phyloP scores from a whole-genome alignment of 768 basidiomycete species.

The Russula emetica region DNA sequence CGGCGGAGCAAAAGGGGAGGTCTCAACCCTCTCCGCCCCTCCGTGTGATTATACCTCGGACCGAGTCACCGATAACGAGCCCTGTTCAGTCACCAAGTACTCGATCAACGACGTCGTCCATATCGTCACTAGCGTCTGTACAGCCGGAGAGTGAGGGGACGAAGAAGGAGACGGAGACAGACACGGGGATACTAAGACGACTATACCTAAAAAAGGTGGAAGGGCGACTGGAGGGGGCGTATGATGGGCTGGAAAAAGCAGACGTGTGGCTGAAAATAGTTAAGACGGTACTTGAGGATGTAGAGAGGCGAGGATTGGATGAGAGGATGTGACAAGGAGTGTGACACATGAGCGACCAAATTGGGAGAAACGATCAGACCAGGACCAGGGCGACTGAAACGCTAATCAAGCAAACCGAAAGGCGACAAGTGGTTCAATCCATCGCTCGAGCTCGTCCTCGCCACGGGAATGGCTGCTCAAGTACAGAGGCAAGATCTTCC shows the following conservation, averaged over 20 bases:
- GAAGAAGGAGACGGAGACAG: constrained; percentile 47
- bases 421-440: constrained; percentile 26
- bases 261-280: constrained; percentile 59
- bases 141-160: constrained; percentile 62
- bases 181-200: constrained; percentile 35
- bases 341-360: constrained; percentile 18
- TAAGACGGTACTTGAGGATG: constrained; percentile 55
- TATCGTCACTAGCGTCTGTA: constrained; percentile 48
- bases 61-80: constrained; percentile 4
- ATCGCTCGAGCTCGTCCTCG: constrained; percentile 21
- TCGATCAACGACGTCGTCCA: constrained; percentile 42
- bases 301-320: constrained; percentile 9
- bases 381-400: constrained; percentile 25
- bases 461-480: constrained; percentile 28
- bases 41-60: constrained; percentile 21
- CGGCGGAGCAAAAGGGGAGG: background rate
- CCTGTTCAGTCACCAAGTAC: constrained; percentile 28
- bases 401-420: constrained; percentile 22
- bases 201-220: constrained; percentile 65
- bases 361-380: constrained; percentile 24
- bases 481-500: constrained; percentile 28
- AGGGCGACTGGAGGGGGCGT: constrained; percentile 49
- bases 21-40: constrained; percentile 1
- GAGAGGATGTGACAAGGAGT: constrained; percentile 31
- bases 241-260: constrained; percentile 60